Evolutionary conservation across 1,139 yeast genomes (phyloP).

Genomic region (Saccharomyces hybrid): DNA sequence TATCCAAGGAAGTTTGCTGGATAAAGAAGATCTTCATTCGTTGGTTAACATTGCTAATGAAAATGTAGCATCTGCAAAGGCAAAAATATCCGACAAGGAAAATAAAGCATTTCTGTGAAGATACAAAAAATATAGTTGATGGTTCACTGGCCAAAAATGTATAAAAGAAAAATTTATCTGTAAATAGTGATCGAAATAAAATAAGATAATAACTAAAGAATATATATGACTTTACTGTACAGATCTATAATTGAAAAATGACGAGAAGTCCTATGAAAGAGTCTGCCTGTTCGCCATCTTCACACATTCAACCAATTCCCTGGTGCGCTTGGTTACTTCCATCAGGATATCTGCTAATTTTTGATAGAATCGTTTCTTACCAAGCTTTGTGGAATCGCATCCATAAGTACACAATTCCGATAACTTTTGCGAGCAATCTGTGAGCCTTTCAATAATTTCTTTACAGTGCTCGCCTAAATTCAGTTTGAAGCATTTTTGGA

Average conservation of each 20-base stretch:
- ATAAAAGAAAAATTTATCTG: neutral
- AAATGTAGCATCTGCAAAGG: slow-evolving; percentile 1
- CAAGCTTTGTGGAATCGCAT: neutral
- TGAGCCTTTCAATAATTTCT: neutral
- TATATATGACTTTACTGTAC: neutral
- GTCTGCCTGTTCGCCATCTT: slow-evolving; percentile 66
- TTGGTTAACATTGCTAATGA: slow-evolving; percentile 21
- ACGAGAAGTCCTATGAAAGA: neutral
- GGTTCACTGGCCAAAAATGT: neutral
- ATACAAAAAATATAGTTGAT: neutral
- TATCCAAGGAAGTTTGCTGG: slow-evolving; percentile 39
- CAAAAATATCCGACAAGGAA: neutral
- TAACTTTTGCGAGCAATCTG: neutral
- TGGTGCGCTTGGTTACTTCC: slow-evolving; percentile 93
- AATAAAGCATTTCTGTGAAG: neutral
- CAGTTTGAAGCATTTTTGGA: neutral
- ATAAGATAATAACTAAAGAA: neutral
- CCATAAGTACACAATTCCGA: neutral
- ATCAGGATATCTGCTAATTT: slow-evolving; percentile 92
- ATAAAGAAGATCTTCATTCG: slow-evolving; percentile 15
- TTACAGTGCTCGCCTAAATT: neutral
- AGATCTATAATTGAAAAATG: neutral
- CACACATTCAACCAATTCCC: slow-evolving; percentile 86
- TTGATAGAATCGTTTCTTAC: slow-evolving; percentile 70
- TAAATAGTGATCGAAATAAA: neutral